phyloP scores from a whole-genome alignment of 2,329 filamentous ascomycete species.

The Pseudogymnoascus verrucosus region DNA sequence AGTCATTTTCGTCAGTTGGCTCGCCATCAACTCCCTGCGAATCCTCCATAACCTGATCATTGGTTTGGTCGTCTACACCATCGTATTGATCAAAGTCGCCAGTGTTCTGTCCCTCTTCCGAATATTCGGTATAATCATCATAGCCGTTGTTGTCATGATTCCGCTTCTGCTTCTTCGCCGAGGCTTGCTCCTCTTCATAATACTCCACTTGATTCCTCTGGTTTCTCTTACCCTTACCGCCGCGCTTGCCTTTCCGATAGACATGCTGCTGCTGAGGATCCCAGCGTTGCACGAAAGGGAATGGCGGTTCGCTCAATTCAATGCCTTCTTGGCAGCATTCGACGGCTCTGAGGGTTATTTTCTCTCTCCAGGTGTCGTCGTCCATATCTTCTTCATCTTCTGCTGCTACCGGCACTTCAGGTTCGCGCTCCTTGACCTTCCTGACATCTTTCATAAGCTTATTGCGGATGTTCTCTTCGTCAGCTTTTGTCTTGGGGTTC shows the following conservation, averaged over 20 bases:
- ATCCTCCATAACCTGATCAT: conserved; percentile 22
- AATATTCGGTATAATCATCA: conserved; percentile 31
- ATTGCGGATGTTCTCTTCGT: conserved; percentile 54
- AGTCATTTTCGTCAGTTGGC: conserved; percentile 50
- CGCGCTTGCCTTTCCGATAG: conserved; percentile 35
- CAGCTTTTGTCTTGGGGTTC: conserved; percentile 58
- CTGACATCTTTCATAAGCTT: conserved; percentile 49
- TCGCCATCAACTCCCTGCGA: conserved; percentile 25
- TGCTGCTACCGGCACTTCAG: conserved; percentile 14
- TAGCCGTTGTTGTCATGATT: conserved; percentile 35
- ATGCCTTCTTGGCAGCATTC: conserved; percentile 72
- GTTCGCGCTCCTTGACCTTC: conserved; percentile 18
- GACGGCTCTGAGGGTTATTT: conserved; percentile 67
- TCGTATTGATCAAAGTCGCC: conserved; percentile 20
- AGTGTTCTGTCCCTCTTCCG: conserved; percentile 25
- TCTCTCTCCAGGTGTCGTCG: conserved; percentile 62
- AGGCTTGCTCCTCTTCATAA: conserved; percentile 30
- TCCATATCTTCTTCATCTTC: conserved; percentile 35
- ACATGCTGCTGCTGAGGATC: conserved; percentile 59
- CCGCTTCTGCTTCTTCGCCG: conserved; percentile 44
- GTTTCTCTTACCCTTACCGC: conserved; percentile 43
- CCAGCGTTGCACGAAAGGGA: conserved; percentile 87
- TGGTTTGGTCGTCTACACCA: conserved; percentile 17
- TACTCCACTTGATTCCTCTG: conserved; percentile 33
- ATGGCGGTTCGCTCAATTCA: conserved; percentile 67